These are phyloP conservation scores for Trichophyton equinum DNA, from an alignment of 2,329 filamentous ascomycete species.

Conservation along the genomic window DNA sequence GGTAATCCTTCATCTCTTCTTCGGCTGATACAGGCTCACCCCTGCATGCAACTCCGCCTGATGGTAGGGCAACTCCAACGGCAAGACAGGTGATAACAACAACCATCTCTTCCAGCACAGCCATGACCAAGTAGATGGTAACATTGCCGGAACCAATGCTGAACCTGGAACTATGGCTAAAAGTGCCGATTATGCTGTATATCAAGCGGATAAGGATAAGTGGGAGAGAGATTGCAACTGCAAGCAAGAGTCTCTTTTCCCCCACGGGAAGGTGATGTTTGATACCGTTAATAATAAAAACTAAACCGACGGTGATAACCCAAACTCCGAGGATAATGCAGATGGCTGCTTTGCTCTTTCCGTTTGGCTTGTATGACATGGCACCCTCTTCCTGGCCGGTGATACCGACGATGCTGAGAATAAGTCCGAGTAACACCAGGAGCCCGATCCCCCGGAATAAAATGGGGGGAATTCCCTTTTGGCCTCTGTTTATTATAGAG, in stretches of 20 bases:
- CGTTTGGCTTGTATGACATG: background rate
- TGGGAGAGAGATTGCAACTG: conserved; percentile 25
- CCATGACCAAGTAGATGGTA: conserved; percentile 36
- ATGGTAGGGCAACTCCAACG: conserved; percentile 14
- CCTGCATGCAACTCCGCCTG: background rate
- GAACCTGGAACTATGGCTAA: conserved; percentile 33
- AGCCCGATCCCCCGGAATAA: background rate
- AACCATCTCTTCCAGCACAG: conserved; percentile 40
- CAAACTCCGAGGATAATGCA: background rate
- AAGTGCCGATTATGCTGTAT: conserved; percentile 37
- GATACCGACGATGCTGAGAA: background rate
- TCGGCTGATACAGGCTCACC: background rate
- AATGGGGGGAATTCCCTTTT: background rate
- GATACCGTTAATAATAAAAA: conserved; percentile 22
- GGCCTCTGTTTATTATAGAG: background rate
- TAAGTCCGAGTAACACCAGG: background rate
- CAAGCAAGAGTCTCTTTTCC: conserved; percentile 36
- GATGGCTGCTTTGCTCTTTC: background rate
- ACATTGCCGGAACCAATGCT: conserved; percentile 30
- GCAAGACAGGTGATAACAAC: conserved; percentile 33
- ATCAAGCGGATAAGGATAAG: conserved; percentile 40
- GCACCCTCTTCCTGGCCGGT: background rate
- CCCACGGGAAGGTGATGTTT: conserved; percentile 27
- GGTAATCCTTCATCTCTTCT: background rate
- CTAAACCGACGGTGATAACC: conserved; percentile 11